Evolutionary conservation across 495 filamentous ascomycete species (phyloP).

Genomic region (Penicillium desertorum): DNA sequence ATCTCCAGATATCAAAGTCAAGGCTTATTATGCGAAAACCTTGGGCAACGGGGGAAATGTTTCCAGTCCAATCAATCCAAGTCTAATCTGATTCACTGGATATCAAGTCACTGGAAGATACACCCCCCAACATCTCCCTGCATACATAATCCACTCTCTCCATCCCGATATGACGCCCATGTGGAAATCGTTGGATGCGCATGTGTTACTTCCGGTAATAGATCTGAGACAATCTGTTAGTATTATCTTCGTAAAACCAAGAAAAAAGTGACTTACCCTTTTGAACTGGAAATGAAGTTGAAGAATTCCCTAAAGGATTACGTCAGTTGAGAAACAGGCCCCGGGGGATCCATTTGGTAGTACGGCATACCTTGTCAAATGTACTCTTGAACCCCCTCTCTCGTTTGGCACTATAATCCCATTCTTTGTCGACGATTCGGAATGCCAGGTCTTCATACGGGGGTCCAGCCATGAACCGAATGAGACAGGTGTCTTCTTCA

Average conservation of each 20-base stretch:
- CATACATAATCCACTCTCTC: conserved; percentile 15
- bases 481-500: conserved; percentile 95
- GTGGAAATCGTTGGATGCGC: conserved; percentile 18
- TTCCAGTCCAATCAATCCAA: conserved; percentile 26
- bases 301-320: conserved; percentile 70
- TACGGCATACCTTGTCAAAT: conserved; percentile 84
- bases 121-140: conserved; percentile 21
- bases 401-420: conserved; percentile 96
- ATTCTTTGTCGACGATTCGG: conserved; percentile 97
- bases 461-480: conserved; percentile 91
- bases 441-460: conserved; percentile 98
- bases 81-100: conserved; percentile 15
- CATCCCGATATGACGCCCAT: conserved; percentile 24
- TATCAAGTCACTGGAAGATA: conserved; percentile 23
- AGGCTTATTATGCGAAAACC: conserved; percentile 20
- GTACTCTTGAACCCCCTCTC: conserved; percentile 94
- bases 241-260: neutral
- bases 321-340: conserved; percentile 8
- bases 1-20: conserved; percentile 14
- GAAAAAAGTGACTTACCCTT: conserved; percentile 50
- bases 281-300: conserved; percentile 99
- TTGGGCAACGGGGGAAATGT: conserved; percentile 22
- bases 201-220: conserved; percentile 40
- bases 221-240: conserved; percentile 33
- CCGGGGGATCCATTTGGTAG: conserved; percentile 2